These are phyloP conservation scores for Pinus albicaulis DNA, from an alignment of 75 land plant genomes.

Conservation along the genomic window DNA sequence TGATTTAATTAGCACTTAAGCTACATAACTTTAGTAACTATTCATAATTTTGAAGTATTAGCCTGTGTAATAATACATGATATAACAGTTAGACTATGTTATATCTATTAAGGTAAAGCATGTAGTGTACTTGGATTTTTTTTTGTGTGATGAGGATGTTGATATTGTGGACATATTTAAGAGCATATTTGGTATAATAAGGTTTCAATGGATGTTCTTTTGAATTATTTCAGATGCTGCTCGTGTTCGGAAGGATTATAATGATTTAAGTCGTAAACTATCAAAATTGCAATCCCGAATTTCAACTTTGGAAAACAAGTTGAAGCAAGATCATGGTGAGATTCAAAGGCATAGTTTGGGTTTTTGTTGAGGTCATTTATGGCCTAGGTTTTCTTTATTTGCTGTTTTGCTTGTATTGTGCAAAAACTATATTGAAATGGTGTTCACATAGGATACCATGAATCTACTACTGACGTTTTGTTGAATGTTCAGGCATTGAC, in stretches of 20 bases:
- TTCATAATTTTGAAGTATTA: too few relatives aligned
- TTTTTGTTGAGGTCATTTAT: background rate
- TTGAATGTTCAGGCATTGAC: constrained; percentile 52
- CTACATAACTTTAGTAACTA: too few relatives aligned
- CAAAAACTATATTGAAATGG: background rate
- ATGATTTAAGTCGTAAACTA: constrained; percentile 67
- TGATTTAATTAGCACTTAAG: too few relatives aligned
- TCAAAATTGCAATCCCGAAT: constrained; percentile 73
- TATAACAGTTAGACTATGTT: too few relatives aligned
- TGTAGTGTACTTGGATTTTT: background rate
- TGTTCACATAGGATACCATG: background rate
- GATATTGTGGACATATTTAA: background rate
- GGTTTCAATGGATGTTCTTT: background rate
- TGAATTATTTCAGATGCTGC: constrained; percentile 66
- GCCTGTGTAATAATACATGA: too few relatives aligned
- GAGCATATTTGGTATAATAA: background rate
- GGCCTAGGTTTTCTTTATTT: background rate
- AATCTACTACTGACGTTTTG: background rate
- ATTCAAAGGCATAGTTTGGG: constrained; percentile 2
- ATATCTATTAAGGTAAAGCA: background rate
- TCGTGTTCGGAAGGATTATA: constrained; percentile 71
- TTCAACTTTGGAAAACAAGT: constrained; percentile 69
- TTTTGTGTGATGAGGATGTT: constrained; percentile 3
- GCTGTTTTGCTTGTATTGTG: background rate
- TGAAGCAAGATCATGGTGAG: constrained; percentile 87